These are phyloP conservation scores for Magnolia sinica DNA, from an alignment of 164 flowering plant genomes.

Conservation along the genomic window DNA sequence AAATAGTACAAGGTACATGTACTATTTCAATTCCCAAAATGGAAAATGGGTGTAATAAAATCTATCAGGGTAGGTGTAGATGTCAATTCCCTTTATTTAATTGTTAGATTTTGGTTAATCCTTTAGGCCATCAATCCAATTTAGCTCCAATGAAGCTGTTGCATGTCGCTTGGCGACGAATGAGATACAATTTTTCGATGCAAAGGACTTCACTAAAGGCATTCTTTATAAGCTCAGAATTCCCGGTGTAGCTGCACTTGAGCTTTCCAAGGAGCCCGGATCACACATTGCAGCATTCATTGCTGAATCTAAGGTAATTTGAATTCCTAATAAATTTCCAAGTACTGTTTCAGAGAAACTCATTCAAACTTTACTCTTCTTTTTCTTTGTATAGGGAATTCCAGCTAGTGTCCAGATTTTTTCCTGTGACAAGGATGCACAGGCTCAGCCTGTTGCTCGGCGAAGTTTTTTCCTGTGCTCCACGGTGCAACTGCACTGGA, in stretches of 20 bases:
- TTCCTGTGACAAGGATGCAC: slow-evolving; percentile 57
- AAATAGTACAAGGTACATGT: background rate
- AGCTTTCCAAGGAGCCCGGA: slow-evolving; percentile 78
- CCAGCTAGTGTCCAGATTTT: slow-evolving; percentile 94
- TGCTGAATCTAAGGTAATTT: slow-evolving; percentile 85
- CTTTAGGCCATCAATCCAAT: slow-evolving; percentile 73
- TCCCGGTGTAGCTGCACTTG: slow-evolving; percentile 76
- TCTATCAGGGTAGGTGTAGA: background rate
- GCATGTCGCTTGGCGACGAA: slow-evolving; percentile 93
- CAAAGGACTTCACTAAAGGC: slow-evolving; percentile 76
- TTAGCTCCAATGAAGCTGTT: slow-evolving; percentile 82
- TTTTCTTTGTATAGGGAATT: slow-evolving; percentile 57
- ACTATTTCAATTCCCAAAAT: background rate
- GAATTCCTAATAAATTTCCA: background rate
- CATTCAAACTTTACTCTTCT: background rate
- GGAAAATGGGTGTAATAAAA: background rate
- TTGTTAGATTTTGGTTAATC: slow-evolving; percentile 1
- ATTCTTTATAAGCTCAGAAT: slow-evolving; percentile 56
- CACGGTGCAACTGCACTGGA: slow-evolving; percentile 84
- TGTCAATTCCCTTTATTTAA: slow-evolving; percentile 2
- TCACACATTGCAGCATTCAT: slow-evolving; percentile 83
- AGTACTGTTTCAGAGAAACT: background rate
- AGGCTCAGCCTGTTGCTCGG: slow-evolving; percentile 77
- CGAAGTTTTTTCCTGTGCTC: slow-evolving; percentile 93
- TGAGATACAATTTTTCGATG: slow-evolving; percentile 84